A percentile compares a stretch with the other conserved stretches of the same genome.
Evolutionary conservation across 257 asterid genomes (phyloP).

Genomic region (Thymus mandschuricus): DNA sequence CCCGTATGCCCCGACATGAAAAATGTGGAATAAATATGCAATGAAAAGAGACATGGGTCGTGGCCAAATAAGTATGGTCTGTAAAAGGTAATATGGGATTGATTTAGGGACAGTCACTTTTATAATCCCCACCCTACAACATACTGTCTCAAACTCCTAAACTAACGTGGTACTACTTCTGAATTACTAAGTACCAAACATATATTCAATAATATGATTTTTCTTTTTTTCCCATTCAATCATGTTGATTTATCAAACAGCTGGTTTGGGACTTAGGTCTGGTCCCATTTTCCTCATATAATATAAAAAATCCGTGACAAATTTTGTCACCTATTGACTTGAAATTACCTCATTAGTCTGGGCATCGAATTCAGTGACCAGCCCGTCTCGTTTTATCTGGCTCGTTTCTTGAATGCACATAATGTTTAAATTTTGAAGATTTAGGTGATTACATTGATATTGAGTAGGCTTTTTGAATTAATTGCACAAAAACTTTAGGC

Average conservation of each 20-base stretch:
- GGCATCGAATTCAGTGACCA: slow-evolving; percentile 17
- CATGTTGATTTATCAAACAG: slow-evolving; percentile 25
- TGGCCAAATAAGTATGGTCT: slow-evolving; percentile 30
- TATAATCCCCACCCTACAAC: not conserved
- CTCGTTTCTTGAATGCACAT: too few species aligned
- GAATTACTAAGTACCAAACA: slow-evolving; percentile 18
- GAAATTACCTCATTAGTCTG: slow-evolving; percentile 30
- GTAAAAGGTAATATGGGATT: slow-evolving; percentile 33
- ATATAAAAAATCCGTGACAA: slow-evolving; percentile 28
- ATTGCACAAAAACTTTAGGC: slow-evolving; percentile 29
- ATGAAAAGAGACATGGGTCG: slow-evolving; percentile 29
- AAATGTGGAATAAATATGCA: slow-evolving; percentile 23
- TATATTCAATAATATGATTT: not conserved
- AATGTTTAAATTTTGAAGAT: not conserved
- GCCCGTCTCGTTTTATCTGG: too few species aligned
- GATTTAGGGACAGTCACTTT: slow-evolving; percentile 26
- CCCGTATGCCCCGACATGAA: slow-evolving; percentile 42
- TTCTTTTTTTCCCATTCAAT: not conserved
- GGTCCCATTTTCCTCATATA: slow-evolving; percentile 30
- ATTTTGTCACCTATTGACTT: slow-evolving; percentile 5
- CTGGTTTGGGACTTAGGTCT: slow-evolving; percentile 7
- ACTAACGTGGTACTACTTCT: slow-evolving; percentile 3
- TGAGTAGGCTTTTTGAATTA: slow-evolving; percentile 35
- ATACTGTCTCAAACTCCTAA: slow-evolving; percentile 14
- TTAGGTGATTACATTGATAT: slow-evolving; percentile 35